These are phyloP conservation scores for Monosporozyma solicola DNA, from an alignment of 805 yeast genomes.

Conservation along the genomic window DNA sequence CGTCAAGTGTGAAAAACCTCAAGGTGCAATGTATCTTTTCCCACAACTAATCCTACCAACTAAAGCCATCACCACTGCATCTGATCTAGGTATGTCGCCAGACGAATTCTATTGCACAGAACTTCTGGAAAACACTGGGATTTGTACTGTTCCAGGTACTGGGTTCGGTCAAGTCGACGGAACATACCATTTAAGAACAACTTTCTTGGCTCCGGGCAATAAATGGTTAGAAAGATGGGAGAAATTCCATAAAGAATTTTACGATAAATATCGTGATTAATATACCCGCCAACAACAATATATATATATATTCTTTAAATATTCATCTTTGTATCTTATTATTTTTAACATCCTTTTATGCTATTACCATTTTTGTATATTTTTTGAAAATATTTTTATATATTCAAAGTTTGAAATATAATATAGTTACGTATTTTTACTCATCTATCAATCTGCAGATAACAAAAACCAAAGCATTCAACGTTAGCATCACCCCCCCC, in stretches of 20 bases:
- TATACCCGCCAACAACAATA: neutral
- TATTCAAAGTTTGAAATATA: no score
- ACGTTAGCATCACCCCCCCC: no score
- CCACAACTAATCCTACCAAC: slow-evolving; percentile 65
- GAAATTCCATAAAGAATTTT: slow-evolving; percentile 67
- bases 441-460: no score
- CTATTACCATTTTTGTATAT: no score
- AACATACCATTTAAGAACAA: slow-evolving; percentile 89
- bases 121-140: slow-evolving; percentile 79
- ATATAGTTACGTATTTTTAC: no score
- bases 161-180: slow-evolving; percentile 93
- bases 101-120: slow-evolving; percentile 88
- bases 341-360: no score
- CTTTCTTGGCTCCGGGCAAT: slow-evolving; percentile 91
- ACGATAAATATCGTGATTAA: slow-evolving; percentile 41
- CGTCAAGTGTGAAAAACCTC: slow-evolving; percentile 77
- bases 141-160: slow-evolving; percentile 94
- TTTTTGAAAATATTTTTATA: no score
- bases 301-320: no score
- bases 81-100: slow-evolving; percentile 45
- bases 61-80: slow-evolving; percentile 55
- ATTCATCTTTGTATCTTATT: no score
- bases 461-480: no score
- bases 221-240: slow-evolving; percentile 81
- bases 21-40: slow-evolving; percentile 97